Evolutionary conservation across 192 early-diverging fungal species (phyloP).

Genomic region (Phycomyces nitens): DNA sequence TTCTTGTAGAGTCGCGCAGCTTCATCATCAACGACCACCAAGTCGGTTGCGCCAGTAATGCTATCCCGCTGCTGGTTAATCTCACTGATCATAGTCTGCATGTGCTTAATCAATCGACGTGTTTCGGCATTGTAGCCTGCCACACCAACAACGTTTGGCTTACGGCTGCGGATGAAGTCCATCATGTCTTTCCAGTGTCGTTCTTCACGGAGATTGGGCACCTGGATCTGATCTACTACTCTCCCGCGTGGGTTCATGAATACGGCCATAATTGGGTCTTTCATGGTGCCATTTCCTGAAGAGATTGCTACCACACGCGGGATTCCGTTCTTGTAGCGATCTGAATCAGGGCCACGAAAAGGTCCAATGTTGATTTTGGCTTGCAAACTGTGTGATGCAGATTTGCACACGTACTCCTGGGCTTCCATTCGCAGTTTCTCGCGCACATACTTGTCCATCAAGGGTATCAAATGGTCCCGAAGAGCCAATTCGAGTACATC

Average conservation of each 20-base stretch:
- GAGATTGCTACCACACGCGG: constrained; percentile 66
- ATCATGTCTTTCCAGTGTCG: constrained; percentile 46
- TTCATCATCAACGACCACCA: constrained; percentile 85
- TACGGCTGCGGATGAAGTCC: constrained; percentile 53
- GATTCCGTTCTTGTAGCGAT: constrained; percentile 27
- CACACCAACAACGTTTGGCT: constrained; percentile 78
- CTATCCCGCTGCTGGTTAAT: constrained; percentile 33
- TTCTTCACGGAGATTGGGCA: constrained; percentile 55
- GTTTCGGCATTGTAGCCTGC: constrained; percentile 75
- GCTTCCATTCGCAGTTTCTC: constrained; percentile 74
- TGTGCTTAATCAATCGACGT: constrained; percentile 68
- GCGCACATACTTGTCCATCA: constrained; percentile 70
- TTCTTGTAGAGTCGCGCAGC: constrained; percentile 83
- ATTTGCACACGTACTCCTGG: constrained; percentile 61
- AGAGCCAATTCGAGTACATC: constrained; percentile 58
- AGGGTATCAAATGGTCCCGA: constrained; percentile 65
- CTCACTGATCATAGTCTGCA: constrained; percentile 53
- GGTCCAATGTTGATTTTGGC: constrained; percentile 65
- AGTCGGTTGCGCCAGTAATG: constrained; percentile 31
- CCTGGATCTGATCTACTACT: constrained; percentile 57
- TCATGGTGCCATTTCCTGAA: constrained; percentile 65
- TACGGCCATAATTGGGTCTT: constrained; percentile 58
- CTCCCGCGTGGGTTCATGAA: constrained; percentile 76
- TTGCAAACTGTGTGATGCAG: constrained; percentile 64
- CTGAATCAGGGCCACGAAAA: constrained; percentile 46